Evolutionary conservation across 148 eudicot species (phyloP), one percentile per base, ranked within the genome.

Genomic region (Camellia granthamiana): DNA sequence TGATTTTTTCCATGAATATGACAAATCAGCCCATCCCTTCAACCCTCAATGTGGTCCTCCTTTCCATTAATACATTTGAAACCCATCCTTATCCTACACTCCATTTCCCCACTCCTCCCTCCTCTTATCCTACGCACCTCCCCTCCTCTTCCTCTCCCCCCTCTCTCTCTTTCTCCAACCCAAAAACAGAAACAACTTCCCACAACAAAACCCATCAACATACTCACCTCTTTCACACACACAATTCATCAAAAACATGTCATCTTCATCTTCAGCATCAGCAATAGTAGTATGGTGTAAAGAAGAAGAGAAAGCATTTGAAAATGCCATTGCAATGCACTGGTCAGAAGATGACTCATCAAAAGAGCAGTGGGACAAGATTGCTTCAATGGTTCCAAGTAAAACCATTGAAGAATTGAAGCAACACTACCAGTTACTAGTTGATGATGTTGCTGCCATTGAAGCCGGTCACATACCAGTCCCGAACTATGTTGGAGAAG

Each of bases 261-360:
- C 85, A 65, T 77, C 69, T 60, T 64, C 83, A 23, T 30, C 72
- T 81, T 77, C 84, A n/a, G 46, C 63, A 38, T 69, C 86, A 77
- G 81, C 38, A 30, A 30, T 1, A 30, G 38, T 30, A 59, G 73
- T 47, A 30, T 93, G 97, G 97, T 89, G 88, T 74, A 85, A 92
- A 80, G 93, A 91, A 77, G 95, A 93, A 82, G 97, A 91, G 84
- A 93, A 89, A 56, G 90, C 90, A 1, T 93, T 93, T 41, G 97
- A 93, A 79, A 89, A 93, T 63, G 95, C 88, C 75, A 90, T 93
- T 75, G 95, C 97, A 8, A 71, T 84, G 75, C 91, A 89, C 69
- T 88, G 85, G 79, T 75, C 62, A 3, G 80, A 84, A n/a, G 82
- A 82, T 30, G 38, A 30, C 38, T 30, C 38, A 14, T 75, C 74